Evolutionary conservation across 2,329 filamentous ascomycete genomes (phyloP), one percentile per base, ranked within the genome.

Genomic region (Penicillium rolfsii): DNA sequence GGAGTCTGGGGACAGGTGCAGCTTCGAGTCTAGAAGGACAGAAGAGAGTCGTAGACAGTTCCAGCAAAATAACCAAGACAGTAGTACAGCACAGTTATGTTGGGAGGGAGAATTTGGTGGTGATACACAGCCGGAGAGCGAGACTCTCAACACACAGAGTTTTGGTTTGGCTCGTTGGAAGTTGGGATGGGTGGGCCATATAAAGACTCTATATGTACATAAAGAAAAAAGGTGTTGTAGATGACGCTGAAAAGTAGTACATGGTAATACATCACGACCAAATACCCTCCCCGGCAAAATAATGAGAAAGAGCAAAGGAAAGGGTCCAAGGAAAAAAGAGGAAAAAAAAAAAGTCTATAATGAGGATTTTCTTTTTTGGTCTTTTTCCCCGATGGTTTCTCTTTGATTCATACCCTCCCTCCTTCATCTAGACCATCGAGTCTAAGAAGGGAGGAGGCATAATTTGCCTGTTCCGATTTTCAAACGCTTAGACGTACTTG

Each of bases 401-500:
- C 35, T 53, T 38, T 53, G 22, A 33, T 52, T 11, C 24, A 38
- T 5, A 16, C 19, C 14, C 28, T n/a, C 7, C 12, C 33, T 19
- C 33, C 19, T 9, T 40, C 19, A 22, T 22, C 19, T 5, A n/a
- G 35, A 40, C 12, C 28, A 40, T 4, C 12, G 6, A 38, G 35
- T 11, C 30, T 11, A 2, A 11, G 4, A 4, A 52, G 26, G 24
- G 14, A 7, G n/a, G 2, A 30, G 33, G 30, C 30, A 33, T 33
- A 33, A 11, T 40, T 53, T 38, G 40, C 40, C 40, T 48, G 35
- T 36, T 36, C 48, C 55, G 48, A 59, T 14, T 61, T 63, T 61
- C 54, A 64, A 59, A 63, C 62, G 64, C 70, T 77, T 77, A 77
- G 66, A 91, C 88, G 84, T 90, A 91, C 86, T 93, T 93, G 89